Percentiles rank a stretch among this genome's conserved stretches.
These are phyloP conservation scores for Erodium maritimum DNA, from an alignment of 345 rosid species.

Conservation along the genomic window DNA sequence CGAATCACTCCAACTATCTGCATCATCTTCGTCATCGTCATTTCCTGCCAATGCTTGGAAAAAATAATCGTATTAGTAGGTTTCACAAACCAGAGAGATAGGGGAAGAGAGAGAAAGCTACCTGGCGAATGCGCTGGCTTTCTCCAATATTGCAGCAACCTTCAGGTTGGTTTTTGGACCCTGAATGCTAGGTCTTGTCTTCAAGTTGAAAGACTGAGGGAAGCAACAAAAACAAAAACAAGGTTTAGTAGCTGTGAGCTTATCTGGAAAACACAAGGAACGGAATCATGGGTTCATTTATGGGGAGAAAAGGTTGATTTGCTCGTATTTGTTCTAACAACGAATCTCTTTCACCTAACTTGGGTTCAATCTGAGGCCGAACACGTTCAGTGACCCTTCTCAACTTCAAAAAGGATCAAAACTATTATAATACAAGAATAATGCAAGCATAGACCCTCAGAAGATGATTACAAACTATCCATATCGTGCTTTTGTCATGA, in stretches of 20 bases:
- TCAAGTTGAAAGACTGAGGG: constrained; percentile 72
- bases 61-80: constrained; percentile 7
- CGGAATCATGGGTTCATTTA: no score
- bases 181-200: constrained; percentile 66
- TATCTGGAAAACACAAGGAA: no score
- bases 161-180: constrained; percentile 84
- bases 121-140: constrained; percentile 98
- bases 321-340: constrained; percentile 79
- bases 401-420: constrained; percentile 41
- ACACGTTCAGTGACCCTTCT: constrained; percentile 67
- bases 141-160: constrained; percentile 97
- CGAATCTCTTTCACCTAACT: constrained; percentile 71
- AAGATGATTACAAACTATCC: constrained; percentile 11
- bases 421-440: constrained; percentile 1
- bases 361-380: constrained; percentile 45
- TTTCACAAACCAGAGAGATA: neutral
- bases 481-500: constrained; percentile 91
- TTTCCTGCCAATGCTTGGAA: constrained; percentile 89
- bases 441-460: constrained; percentile 1
- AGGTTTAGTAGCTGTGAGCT: neutral
- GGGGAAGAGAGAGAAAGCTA: constrained; percentile 13
- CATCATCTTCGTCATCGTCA: constrained; percentile 85
- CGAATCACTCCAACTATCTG: constrained; percentile 90
- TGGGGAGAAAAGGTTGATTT: constrained; percentile 11
- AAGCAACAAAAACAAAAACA: neutral